Evolutionary conservation across 148 eudicot species (phyloP), one percentile per base, ranked within the genome.

Genomic region (Cornus florida): DNA sequence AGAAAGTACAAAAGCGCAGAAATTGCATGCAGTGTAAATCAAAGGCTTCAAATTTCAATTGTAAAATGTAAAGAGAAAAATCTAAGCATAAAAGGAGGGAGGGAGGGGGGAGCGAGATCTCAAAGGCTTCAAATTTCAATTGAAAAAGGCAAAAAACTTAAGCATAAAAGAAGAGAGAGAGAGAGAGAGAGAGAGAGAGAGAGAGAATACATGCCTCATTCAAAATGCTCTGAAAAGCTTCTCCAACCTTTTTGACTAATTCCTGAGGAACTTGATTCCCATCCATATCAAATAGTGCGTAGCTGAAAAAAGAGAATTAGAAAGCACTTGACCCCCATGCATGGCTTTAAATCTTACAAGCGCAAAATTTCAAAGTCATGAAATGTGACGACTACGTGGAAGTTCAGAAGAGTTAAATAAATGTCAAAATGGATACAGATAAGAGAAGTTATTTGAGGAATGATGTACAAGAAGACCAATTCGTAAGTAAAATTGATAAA

Each of bases 181-280:
- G 53, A 77, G 38, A 33, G 57, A 74, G 12, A 13, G 23, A n/a
- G 39, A 14, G 22, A 67, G 5, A n/a, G 53, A 77, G 38, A 33
- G 57, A 74, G 74, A 73, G 72, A 73, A 23, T 12, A 74, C 82
- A 72, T 83, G 73, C 99, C 99, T 97, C 99, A 82, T 88, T 85
- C 83, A 97, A 83, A 39, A 92, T 89, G 76, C 72, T 84, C 84
- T 94, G 95, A 86, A 97, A 97, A 83, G 89, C 82, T 86, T 84
- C 87, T 32, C 99, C 99, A 90, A 94, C 97, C 78, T 91, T 88
- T 60, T 90, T 79, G 75, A 97, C 99, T 85, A 97, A 74, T 67
- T 90, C 99, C 72, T 85, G 91, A 22, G 97, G 89, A 77, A 97
- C 98, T 88, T 97, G 91, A 78, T 90, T 97, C 43, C 99, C 99